Percentiles rank a stretch among this genome's conserved stretches.
Conservation (phyloP, 345 rosid species). For the Raphanus sativus region DNA sequence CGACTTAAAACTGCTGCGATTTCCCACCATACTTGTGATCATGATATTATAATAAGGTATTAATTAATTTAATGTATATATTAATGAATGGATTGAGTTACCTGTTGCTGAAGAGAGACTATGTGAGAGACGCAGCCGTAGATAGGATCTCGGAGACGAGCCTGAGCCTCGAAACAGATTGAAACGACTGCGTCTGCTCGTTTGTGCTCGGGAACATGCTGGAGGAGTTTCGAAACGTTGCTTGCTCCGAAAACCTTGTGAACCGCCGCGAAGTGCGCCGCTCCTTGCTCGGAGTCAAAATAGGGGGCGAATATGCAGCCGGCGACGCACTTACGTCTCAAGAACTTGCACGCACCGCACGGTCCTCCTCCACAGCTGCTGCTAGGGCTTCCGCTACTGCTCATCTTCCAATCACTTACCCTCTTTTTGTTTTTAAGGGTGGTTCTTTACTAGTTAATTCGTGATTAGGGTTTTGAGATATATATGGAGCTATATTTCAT, state of each 20-base stretch:
- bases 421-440: neutral
- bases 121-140: slow-evolving; percentile 76
- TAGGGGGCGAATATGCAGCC: slow-evolving; percentile 84
- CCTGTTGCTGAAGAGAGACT: slow-evolving; percentile 84
- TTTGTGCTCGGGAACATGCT: slow-evolving; percentile 55
- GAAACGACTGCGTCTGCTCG: slow-evolving; percentile 70
- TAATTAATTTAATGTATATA: neutral
- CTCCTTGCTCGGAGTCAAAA: slow-evolving; percentile 81
- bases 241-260: slow-evolving; percentile 92
- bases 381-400: slow-evolving; percentile 38
- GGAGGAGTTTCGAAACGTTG: slow-evolving; percentile 80
- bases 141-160: slow-evolving; percentile 74
- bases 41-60: neutral
- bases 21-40: neutral
- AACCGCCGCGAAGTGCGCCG: slow-evolving; percentile 80
- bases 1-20: slow-evolving; percentile 10
- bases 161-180: slow-evolving; percentile 75
- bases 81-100: neutral
- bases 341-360: slow-evolving; percentile 88
- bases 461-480: slow-evolving; percentile 24
- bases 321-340: slow-evolving; percentile 70
- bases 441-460: slow-evolving; percentile 2
- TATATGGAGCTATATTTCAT: neutral
- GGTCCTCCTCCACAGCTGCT: slow-evolving; percentile 55
- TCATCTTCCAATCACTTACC: slow-evolving; percentile 25